phyloP scores from a whole-genome alignment of 2,329 filamentous ascomycete genomes.

The Pyrenophora graminea region DNA sequence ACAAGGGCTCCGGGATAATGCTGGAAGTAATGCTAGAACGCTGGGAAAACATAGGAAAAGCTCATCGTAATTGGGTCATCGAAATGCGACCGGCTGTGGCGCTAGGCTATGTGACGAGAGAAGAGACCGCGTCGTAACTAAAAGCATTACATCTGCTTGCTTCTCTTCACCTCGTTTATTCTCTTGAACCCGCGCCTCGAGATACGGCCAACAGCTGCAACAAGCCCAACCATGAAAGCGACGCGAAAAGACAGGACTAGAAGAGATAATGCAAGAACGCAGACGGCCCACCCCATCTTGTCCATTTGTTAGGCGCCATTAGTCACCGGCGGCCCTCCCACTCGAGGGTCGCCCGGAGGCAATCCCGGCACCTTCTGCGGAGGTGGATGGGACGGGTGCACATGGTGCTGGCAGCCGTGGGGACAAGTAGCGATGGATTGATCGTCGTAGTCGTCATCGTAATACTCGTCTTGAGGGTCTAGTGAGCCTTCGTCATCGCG shows the following conservation, averaged over 20 bases:
- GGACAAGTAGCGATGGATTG: constrained; percentile 33
- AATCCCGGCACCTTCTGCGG: constrained; percentile 27
- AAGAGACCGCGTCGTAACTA: neutral
- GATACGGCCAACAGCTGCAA: constrained; percentile 11
- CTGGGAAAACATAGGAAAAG: neutral
- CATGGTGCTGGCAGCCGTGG: constrained; percentile 39
- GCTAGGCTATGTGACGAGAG: neutral
- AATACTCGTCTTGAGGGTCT: constrained; percentile 43
- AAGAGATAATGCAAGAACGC: constrained; percentile 44
- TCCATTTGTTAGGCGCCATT: constrained; percentile 42
- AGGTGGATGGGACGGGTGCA: constrained; percentile 31
- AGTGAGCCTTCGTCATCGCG: constrained; percentile 38
- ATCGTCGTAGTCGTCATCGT: constrained; percentile 45
- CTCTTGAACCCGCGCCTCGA: constrained; percentile 8
- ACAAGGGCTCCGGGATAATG: constrained; percentile 10
- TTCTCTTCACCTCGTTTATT: constrained; percentile 10
- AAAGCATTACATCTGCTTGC: neutral
- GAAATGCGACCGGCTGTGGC: neutral
- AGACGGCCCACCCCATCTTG: constrained; percentile 48
- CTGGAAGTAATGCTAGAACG: constrained; percentile 12
- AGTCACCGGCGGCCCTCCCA: constrained; percentile 24
- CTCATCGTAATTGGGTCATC: neutral
- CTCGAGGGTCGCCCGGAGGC: constrained; percentile 33
- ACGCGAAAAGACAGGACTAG: constrained; percentile 33
- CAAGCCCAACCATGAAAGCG: constrained; percentile 25